Evolutionary conservation across 2,329 filamentous ascomycete genomes (phyloP).

Genomic region (Phialophora chinensis): DNA sequence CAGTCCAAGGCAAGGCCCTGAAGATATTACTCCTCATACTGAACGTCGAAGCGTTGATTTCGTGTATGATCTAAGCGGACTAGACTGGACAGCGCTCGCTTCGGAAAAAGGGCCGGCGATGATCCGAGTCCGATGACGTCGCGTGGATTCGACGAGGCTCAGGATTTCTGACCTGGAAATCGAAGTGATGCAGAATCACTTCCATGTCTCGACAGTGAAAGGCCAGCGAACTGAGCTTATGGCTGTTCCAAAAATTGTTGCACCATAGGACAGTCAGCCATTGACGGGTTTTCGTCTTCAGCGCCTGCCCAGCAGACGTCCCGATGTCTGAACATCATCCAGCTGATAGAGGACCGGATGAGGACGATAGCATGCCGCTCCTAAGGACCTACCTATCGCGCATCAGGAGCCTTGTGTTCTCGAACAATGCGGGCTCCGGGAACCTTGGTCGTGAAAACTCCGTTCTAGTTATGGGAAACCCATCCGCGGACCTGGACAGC

Average conservation of each 20-base stretch:
- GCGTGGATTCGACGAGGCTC: neutral
- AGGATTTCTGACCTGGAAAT: neutral
- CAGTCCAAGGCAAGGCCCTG: too few species aligned
- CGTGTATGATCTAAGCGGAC: too few species aligned
- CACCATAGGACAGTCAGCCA: neutral
- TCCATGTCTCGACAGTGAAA: neutral
- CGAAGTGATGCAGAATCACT: neutral
- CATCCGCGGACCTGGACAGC: slow-evolving; percentile 65
- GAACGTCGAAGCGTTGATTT: neutral
- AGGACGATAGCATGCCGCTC: slow-evolving; percentile 2
- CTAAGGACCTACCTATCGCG: slow-evolving; percentile 12
- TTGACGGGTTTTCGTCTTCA: neutral
- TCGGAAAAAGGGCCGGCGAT: neutral
- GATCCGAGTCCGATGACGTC: neutral
- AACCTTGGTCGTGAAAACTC: neutral
- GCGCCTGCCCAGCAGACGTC: neutral
- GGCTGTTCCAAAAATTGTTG: neutral
- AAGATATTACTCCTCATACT: neutral
- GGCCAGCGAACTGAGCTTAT: neutral
- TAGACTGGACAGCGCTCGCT: too few species aligned
- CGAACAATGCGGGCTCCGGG: neutral
- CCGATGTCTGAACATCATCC: neutral
- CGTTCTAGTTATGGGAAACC: slow-evolving; percentile 51
- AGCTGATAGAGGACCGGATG: neutral
- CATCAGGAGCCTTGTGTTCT: slow-evolving; percentile 6